Evolutionary conservation across 139 green algal species (phyloP), one percentile per base, ranked within the genome.

Genomic region (Pleodorina starrii): DNA sequence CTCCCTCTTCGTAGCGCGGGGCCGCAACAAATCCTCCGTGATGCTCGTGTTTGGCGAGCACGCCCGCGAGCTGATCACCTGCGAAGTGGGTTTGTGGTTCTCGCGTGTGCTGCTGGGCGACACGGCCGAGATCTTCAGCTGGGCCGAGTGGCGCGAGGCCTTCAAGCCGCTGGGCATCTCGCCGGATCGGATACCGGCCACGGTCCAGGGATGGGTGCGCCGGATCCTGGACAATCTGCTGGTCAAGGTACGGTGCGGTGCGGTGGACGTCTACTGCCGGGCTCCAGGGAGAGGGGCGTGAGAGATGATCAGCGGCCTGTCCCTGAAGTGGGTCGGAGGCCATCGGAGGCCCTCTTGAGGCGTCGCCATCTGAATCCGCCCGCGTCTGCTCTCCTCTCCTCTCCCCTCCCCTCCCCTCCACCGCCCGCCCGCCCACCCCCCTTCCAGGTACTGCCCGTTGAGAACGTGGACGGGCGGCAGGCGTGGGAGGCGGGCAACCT

Each of bases 31-130:
- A 72, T 79, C 85, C 78, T 57, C 21, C 35, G 92, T 89, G 82
- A 84, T 96, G 54, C 88, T 95, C 16, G 89, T 95, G 36, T 95
- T 92, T 74, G 94, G 93, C 1, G 94, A 96, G 86, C 94, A 96
- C 80, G 92, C 93, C 0, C 89, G 94, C 2, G 94, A 96, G 66
- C 25, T 96, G 5, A 96, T 96, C 46, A 95, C 94, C 0, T 90
- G 84, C 51, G 94, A 96, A 85, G 89, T 96, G 2, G 83, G 78
- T 0, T 66, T 94, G 23, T 96, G 94, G 94, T 85, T 95, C 40
- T 90, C 81, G 0, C 54, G 81, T 0, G 44, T 92, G 42, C 88
- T 96, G 50, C 38, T 89, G 4, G 91, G 92, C 43, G 91, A 93
- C 42, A 90, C 78, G 27, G 71, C 83, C 2, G 79, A 89, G n/a